These are phyloP conservation scores for Colletotrichum nymphaeae DNA, from an alignment of 2,329 filamentous ascomycete species.

Conservation along the genomic window DNA sequence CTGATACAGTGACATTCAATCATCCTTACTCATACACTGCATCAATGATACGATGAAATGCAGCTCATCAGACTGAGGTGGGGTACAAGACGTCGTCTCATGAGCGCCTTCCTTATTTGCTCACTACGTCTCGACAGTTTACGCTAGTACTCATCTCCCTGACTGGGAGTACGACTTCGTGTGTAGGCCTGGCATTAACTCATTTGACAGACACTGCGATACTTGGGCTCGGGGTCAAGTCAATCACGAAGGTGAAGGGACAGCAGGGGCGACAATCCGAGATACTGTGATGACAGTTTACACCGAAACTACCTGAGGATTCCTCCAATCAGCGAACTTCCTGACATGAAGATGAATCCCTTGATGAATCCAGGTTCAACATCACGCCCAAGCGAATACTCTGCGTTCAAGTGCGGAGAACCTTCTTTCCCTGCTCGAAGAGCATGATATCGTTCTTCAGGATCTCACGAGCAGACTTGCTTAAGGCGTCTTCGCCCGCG, in stretches of 20 bases:
- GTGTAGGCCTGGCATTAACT: background rate
- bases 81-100: background rate
- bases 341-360: background rate
- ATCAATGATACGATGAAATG: background rate
- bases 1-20: background rate
- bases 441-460: slow-evolving; percentile 59
- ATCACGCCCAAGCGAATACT: too few relatives aligned
- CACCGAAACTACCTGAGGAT: background rate
- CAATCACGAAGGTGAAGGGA: background rate
- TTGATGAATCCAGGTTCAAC: background rate
- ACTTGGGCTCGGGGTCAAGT: background rate
- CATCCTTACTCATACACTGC: background rate
- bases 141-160: background rate
- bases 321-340: background rate
- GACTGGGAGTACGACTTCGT: background rate
- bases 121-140: background rate
- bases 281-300: background rate
- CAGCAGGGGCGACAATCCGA: background rate
- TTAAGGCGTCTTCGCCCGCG: slow-evolving; percentile 65
- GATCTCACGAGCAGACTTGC: slow-evolving; percentile 53
- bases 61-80: background rate
- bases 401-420: slow-evolving; percentile 1
- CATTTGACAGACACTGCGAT: background rate
- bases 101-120: background rate
- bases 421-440: slow-evolving; percentile 50